Evolutionary conservation across 73 alveolate genomes (phyloP).

Genomic region (Stentor coeruleus): DNA sequence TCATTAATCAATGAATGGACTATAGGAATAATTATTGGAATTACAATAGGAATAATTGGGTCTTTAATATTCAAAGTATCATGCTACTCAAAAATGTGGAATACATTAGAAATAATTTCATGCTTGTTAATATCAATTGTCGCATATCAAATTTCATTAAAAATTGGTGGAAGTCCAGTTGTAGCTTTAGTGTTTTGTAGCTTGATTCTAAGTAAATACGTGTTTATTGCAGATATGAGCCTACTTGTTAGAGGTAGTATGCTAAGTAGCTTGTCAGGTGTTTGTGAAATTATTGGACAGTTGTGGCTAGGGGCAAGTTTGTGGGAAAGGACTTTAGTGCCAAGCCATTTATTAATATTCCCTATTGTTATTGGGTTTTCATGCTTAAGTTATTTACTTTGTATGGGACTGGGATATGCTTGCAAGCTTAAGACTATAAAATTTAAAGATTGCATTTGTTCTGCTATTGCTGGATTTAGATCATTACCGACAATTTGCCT

Average conservation of each 20-base stretch:
- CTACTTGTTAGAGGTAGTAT: background rate
- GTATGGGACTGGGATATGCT: too few relatives aligned
- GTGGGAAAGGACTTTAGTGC: background rate
- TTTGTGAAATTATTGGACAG: background rate
- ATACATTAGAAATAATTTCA: background rate
- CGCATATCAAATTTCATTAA: background rate
- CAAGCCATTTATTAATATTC: background rate
- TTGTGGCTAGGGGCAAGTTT: background rate
- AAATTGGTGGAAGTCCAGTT: background rate
- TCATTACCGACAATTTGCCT: too few relatives aligned
- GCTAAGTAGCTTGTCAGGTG: background rate
- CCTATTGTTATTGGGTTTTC: background rate
- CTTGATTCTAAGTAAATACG: background rate
- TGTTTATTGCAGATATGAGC: background rate
- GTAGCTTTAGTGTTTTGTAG: background rate
- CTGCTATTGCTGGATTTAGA: too few relatives aligned
- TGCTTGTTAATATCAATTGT: background rate
- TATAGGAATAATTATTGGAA: background rate
- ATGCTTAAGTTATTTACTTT: too few relatives aligned
- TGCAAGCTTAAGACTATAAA: too few relatives aligned
- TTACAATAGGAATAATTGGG: background rate
- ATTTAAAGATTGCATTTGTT: too few relatives aligned
- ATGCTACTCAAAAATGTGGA: background rate
- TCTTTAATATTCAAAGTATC: background rate
- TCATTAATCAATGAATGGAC: background rate